Base-by-base conservation (phyloP, 2,329 filamentous ascomycete genomes). In the Fusarium paranaense region DNA sequence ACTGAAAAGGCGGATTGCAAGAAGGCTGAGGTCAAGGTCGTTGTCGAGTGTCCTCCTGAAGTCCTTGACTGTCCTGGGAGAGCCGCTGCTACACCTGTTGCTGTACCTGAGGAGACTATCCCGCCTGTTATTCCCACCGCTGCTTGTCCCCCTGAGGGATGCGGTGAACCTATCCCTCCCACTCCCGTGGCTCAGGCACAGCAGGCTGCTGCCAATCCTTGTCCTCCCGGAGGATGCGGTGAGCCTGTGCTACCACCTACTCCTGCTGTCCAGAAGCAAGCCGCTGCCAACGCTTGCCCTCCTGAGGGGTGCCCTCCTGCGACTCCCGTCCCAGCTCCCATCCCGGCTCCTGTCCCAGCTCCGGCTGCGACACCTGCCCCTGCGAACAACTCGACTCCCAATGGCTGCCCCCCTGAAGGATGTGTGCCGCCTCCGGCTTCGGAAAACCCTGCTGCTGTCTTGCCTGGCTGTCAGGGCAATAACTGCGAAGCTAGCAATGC, bases 311-410 rank as follows among this genome's bases (percentile, higher is more conserved):
- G 73, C 7, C 33, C 50, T 4, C 18, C 58, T 9, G 54, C 47
- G 25, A 37, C 67, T 13, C 54, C 69, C 1, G n/a, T 32, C 4
- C 72, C 72, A 2, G 18, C 61, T 8, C 35, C 59, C 13, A 63
- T 69, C 5, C 71, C 71, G 30, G 54, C 54, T 13, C 33, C 50
- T 14, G 30, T 32, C 33, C 27, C 54, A 7, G 54, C 67, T 2
- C 71, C 71, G n/a, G 47, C 27, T 52, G 47, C 27, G 18, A 52
- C 54, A 3, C 58, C 38, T 9, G 58, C 38, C 22, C 60, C 60
- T 14, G 11, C 47, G 0, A 62, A 30, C 6, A 74, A 74, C 54
- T 72, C 72, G 2, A 75, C 72, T 10, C 35, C 25, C 2, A 67
- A 56, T 10, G 35, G 30, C 0, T 75, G 72, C 10, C 42, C 56